Conservation (phyloP, 257 asterid species). For the Solanum commersonii region DNA sequence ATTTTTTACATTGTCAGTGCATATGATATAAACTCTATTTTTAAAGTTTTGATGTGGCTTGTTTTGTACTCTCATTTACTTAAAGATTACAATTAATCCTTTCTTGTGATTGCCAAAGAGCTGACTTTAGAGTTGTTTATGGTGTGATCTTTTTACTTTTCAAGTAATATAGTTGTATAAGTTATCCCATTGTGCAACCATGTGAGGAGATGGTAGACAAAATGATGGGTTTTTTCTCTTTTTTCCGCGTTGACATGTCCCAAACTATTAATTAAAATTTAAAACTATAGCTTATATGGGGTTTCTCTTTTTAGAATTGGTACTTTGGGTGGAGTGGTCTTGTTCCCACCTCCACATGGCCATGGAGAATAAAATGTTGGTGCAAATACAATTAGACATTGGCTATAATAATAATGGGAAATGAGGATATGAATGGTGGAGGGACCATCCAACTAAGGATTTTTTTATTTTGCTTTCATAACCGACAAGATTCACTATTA, state of each 20-base stretch:
- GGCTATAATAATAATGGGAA: not conserved
- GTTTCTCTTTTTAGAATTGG: not conserved
- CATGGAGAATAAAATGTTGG: not conserved
- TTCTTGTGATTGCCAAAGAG: not conserved
- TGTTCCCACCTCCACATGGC: not conserved
- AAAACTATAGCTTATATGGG: not conserved
- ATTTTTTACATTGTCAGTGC: not conserved
- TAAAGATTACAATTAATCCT: not conserved
- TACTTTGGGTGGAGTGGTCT: not conserved
- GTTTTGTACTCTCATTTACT: not conserved
- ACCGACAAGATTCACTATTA: not conserved
- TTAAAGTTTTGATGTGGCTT: not conserved
- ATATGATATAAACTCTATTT: not conserved
- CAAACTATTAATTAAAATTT: not conserved
- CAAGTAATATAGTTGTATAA: not conserved
- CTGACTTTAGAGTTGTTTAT: not conserved
- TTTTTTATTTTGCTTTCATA: not conserved
- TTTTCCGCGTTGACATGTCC: not conserved
- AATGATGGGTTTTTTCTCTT: not conserved
- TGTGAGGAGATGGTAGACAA: not conserved
- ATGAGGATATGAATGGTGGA: not conserved
- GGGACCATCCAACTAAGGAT: not conserved
- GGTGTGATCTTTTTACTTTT: not conserved
- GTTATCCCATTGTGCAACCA: not conserved
- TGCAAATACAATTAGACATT: not conserved